Conservation (phyloP, 768 basidiomycete species). For the Sutorius australiensis region DNA sequence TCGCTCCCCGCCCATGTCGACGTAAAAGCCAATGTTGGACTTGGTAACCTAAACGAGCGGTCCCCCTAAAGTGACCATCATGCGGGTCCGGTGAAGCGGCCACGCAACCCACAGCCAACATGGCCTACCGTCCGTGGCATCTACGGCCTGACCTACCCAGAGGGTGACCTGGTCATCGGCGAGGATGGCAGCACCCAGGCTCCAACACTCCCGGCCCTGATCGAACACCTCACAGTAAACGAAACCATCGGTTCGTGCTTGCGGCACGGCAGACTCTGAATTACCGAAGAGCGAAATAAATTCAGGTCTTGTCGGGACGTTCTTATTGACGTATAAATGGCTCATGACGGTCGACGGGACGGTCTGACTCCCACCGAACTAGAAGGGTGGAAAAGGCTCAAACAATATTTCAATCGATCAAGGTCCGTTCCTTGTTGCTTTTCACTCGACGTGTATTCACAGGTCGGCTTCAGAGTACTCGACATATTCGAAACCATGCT, state of each 20-base stretch:
- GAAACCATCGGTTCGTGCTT: background rate
- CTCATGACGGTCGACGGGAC: background rate
- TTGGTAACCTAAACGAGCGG: conserved; percentile 1
- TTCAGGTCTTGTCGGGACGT: background rate
- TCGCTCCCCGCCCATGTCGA: conserved; percentile 21
- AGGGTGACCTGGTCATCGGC: background rate
- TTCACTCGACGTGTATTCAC: background rate
- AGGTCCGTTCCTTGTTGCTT: background rate
- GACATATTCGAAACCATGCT: background rate
- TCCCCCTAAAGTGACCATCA: background rate
- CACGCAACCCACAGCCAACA: background rate
- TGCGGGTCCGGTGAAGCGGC: background rate
- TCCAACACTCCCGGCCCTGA: background rate
- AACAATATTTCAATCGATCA: background rate
- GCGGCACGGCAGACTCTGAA: no score
- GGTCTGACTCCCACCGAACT: background rate
- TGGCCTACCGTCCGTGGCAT: background rate
- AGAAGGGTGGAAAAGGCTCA: background rate
- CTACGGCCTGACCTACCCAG: background rate
- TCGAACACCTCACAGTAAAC: background rate
- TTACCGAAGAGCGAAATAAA: background rate
- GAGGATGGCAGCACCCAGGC: background rate
- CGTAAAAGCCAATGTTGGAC: background rate
- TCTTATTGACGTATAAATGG: background rate
- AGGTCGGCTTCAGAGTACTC: background rate